Evolutionary conservation across 805 yeast genomes (phyloP).

Genomic region (Myxozyma monticola): DNA sequence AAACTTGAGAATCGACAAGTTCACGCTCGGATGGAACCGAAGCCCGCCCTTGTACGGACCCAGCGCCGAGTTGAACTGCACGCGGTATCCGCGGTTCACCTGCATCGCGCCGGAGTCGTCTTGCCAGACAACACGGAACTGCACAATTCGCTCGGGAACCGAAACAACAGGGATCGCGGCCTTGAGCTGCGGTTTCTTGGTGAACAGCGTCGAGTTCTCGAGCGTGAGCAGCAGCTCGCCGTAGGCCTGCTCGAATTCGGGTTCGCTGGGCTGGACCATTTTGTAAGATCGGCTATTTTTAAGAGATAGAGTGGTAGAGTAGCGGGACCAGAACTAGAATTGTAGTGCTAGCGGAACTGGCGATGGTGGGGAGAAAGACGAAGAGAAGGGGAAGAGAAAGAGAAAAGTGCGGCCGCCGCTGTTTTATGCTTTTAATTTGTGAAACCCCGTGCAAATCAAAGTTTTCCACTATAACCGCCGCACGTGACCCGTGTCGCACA

Average conservation of each 20-base stretch:
- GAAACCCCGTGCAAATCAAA: too few species aligned
- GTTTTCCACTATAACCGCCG: too few species aligned
- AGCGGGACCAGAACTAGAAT: too few species aligned
- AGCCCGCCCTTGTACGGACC: slow-evolving; percentile 99
- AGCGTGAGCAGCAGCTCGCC: slow-evolving; percentile 86
- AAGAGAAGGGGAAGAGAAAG: neutral
- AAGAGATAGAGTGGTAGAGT: neutral
- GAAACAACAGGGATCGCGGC: slow-evolving; percentile 86
- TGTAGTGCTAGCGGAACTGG: neutral
- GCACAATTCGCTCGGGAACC: slow-evolving; percentile 91
- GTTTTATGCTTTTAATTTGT: too few species aligned
- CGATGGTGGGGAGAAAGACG: neutral
- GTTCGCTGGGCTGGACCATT: slow-evolving; percentile 66
- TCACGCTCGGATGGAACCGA: slow-evolving; percentile 96
- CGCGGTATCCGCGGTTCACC: slow-evolving; percentile 97
- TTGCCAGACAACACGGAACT: slow-evolving; percentile 98
- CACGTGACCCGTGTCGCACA: too few species aligned
- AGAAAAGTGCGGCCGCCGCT: neutral
- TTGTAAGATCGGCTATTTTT: too few species aligned
- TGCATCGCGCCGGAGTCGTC: slow-evolving; percentile 88
- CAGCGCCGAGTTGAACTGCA: slow-evolving; percentile 95
- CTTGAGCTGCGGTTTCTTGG: slow-evolving; percentile 84
- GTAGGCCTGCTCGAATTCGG: slow-evolving; percentile 99
- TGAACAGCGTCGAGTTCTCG: slow-evolving; percentile 86
- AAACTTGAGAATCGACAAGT: slow-evolving; percentile 90